A percentile compares a stretch with the other conserved stretches of the same genome.
phyloP scores from a whole-genome alignment of 352 stramenopile genomes.

The Pythium diclinum region DNA sequence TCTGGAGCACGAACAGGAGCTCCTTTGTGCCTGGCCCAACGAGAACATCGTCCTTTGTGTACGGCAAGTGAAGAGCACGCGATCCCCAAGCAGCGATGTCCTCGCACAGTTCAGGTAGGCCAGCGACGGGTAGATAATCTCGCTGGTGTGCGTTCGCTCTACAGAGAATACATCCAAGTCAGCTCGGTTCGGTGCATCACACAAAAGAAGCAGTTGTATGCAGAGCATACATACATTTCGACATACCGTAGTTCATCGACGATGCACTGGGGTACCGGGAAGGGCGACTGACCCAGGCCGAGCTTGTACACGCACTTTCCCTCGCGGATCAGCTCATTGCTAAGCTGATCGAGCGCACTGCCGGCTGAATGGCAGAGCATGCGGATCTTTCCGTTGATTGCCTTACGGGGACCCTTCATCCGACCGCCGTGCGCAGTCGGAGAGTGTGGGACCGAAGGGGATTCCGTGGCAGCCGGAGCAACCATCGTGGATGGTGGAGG shows the following conservation, averaged over 20 bases:
- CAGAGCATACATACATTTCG: slow-evolving; percentile 28
- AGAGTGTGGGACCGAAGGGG: background rate
- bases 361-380: slow-evolving; percentile 79
- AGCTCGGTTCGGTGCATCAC: background rate
- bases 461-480: background rate
- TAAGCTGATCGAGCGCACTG: slow-evolving; percentile 80
- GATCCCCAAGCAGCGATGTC: slow-evolving; percentile 78
- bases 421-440: background rate
- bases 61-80: slow-evolving; percentile 50
- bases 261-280: slow-evolving; percentile 85
- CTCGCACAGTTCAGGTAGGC: slow-evolving; percentile 64
- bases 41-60: slow-evolving; percentile 76
- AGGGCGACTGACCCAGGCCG: slow-evolving; percentile 80
- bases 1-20: slow-evolving; percentile 86
- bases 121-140: slow-evolving; percentile 81
- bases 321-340: slow-evolving; percentile 79
- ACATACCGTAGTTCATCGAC: slow-evolving; percentile 81
- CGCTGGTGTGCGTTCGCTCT: slow-evolving; percentile 79
- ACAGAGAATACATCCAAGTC: background rate
- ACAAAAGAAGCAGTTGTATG: slow-evolving; percentile 1
- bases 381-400: slow-evolving; percentile 86
- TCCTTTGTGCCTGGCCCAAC: slow-evolving; percentile 88
- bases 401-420: slow-evolving; percentile 60
- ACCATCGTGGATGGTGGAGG: slow-evolving; percentile 2
- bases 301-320: slow-evolving; percentile 85